Evolutionary conservation across 2,329 filamentous ascomycete genomes (phyloP).

Genomic region (Fusarium proliferatum): DNA sequence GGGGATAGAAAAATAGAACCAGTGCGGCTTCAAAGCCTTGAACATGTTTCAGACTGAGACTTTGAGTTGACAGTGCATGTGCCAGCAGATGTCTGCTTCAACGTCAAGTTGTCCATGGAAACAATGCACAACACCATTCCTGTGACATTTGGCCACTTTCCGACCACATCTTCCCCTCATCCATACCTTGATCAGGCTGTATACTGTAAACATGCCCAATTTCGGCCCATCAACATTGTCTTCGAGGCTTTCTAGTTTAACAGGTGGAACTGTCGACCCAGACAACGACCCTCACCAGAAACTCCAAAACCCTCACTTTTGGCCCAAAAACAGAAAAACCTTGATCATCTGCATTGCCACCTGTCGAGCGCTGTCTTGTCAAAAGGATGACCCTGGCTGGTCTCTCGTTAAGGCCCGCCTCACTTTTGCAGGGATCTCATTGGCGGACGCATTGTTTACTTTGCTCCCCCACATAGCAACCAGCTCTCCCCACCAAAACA

Average conservation of each 20-base stretch:
- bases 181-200: background rate
- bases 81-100: background rate
- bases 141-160: background rate
- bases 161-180: background rate
- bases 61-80: background rate
- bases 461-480: conserved; percentile 52
- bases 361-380: conserved; percentile 41
- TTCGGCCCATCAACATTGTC: conserved; percentile 11
- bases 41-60: conserved; percentile 12
- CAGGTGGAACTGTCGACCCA: conserved; percentile 32
- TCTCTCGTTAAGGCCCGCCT: conserved; percentile 23
- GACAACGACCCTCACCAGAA: conserved; percentile 31
- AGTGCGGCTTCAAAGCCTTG: conserved; percentile 6
- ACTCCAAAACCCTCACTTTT: background rate
- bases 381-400: conserved; percentile 31
- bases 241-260: conserved; percentile 17
- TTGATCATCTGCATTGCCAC: conserved; percentile 39
- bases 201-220: conserved; percentile 23
- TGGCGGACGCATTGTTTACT: conserved; percentile 52
- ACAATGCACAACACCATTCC: background rate
- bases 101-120: background rate
- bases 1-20: conserved; percentile 15
- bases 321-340: conserved; percentile 14
- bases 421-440: conserved; percentile 43
- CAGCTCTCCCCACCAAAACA: conserved; percentile 45